Percentiles rank a stretch among this genome's conserved stretches.
phyloP scores from a whole-genome alignment of 2,329 filamentous ascomycete species.

The Penicillium crustosum region DNA sequence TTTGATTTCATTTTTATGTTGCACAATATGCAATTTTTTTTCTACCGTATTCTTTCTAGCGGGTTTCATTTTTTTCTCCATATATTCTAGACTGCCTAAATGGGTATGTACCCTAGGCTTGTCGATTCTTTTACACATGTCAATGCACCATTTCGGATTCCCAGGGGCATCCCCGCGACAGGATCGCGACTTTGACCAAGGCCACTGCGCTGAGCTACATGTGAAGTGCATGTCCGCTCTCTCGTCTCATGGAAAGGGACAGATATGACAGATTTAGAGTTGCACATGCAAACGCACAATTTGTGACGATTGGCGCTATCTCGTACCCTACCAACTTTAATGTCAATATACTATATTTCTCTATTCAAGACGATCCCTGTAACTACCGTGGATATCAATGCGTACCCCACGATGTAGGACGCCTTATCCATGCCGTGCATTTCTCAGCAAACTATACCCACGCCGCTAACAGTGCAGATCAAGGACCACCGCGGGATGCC shows the following conservation, averaged over 20 bases:
- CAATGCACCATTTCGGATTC: not conserved
- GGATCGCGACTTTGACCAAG: conserved; percentile 13
- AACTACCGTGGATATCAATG: not conserved
- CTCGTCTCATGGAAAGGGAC: not conserved
- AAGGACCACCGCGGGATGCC: not conserved
- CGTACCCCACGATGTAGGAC: not conserved
- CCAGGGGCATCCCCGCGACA: conserved; percentile 7
- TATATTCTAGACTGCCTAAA: not conserved
- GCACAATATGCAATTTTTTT: not conserved
- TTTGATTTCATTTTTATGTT: conserved; percentile 19
- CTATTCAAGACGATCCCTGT: not conserved
- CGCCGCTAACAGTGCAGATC: not conserved
- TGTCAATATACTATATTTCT: not conserved
- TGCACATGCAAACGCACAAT: not conserved
- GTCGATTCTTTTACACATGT: not conserved
- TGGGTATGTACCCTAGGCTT: not conserved
- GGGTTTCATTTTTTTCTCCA: conserved; percentile 7
- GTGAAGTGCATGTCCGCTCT: conserved; percentile 22
- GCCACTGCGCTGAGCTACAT: conserved; percentile 32
- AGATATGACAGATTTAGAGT: not conserved
- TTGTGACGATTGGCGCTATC: not conserved
- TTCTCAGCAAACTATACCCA: not conserved
- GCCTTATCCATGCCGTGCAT: not conserved
- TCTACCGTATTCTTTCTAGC: conserved; percentile 23
- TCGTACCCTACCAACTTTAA: not conserved